Base-by-base conservation (phyloP, 2,329 filamentous ascomycete genomes). In the Cladosporium velox region DNA sequence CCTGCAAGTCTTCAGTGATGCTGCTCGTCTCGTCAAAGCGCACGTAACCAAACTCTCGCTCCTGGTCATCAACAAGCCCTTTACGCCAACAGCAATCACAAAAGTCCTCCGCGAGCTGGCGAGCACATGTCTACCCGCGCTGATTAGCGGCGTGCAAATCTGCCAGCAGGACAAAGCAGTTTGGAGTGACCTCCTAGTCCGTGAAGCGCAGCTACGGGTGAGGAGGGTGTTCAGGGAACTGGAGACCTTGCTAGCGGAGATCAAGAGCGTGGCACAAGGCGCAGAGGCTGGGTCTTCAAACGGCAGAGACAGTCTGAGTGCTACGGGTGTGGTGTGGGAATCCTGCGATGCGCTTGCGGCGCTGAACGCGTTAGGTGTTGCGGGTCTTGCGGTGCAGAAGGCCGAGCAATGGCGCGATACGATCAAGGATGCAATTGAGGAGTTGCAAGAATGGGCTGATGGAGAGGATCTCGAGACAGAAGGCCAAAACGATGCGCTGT, bases 21-120 rank as follows among this genome's bases (percentile, higher is more conserved):
- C 91, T 0, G 86, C 91, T 0, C 86, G 84, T 30, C 83, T 96
- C 5, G 87, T 97, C 67, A 89, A 87, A 75, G 91, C 93, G 0
- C 92, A 97, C 75, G 87, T 89, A 1, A 97, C 93, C 6, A 97
- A 96, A 69, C 84, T 97, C 30, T 94, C 91, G 0, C 88, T 97
- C 0, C 85, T 98, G 14, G 86, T 95, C 1, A 90, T 96, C 73
- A 97, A 91, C 73, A 86, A 91, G 21, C 93, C 94, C 0, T 96
- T 96, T 71, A 95, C 93, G 0, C 88, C 91, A 0, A 88, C 89
- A 0, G 93, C 92, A 5, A 84, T 96, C 38, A 80, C 79, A 11
- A 88, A 85, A 28, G 87, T 96, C 15, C 80, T 97, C 4, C 84
- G 86, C 38, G 88, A 93, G 66, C 83, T 96, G n/a, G 84, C 89